Percentiles rank a stretch among this genome's conserved stretches.
Evolutionary conservation across 306 rosid genomes (phyloP).

Genomic region (Cajanus cajan): DNA sequence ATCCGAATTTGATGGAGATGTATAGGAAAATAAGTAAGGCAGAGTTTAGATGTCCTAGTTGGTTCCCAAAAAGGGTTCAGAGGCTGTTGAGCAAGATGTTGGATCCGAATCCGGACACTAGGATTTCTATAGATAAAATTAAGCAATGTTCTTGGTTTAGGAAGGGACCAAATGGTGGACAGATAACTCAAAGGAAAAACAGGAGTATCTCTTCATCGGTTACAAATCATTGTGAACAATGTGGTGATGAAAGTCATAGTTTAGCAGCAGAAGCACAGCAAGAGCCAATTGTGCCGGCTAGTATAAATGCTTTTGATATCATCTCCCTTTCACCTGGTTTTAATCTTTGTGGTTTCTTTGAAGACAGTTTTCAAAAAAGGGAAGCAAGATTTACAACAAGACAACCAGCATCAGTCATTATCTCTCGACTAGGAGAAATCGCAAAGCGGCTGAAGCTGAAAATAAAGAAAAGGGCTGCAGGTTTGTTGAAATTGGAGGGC

Average conservation of each 20-base stretch:
- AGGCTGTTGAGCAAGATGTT: slow-evolving; percentile 42
- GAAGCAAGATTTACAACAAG: slow-evolving; percentile 48
- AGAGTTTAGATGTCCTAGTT: slow-evolving; percentile 46
- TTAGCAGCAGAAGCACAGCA: slow-evolving; percentile 28
- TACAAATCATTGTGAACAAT: slow-evolving; percentile 26
- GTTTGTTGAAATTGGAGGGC: slow-evolving; percentile 44
- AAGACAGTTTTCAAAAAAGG: slow-evolving; percentile 36
- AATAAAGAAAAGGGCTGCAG: slow-evolving; percentile 45
- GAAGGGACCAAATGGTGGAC: slow-evolving; percentile 35
- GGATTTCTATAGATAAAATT: slow-evolving; percentile 42
- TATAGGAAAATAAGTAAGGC: slow-evolving; percentile 47
- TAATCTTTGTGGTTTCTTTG: slow-evolving; percentile 46
- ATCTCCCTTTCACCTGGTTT: slow-evolving; percentile 46
- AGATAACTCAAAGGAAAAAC: slow-evolving; percentile 16
- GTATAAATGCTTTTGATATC: slow-evolving; percentile 61
- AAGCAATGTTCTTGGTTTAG: slow-evolving; percentile 47
- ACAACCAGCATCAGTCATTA: slow-evolving; percentile 44
- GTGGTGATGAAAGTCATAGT: slow-evolving; percentile 5
- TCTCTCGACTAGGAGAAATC: slow-evolving; percentile 41
- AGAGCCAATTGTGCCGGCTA: slow-evolving; percentile 28
- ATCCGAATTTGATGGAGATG: slow-evolving; percentile 42
- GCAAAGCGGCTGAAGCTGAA: slow-evolving; percentile 43
- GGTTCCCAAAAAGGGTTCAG: slow-evolving; percentile 41
- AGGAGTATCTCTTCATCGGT: slow-evolving; percentile 5
- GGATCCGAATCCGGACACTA: slow-evolving; percentile 48